Percentiles rank a stretch among this genome's conserved stretches.
Conservation (phyloP, 805 yeast species). For the Candida ficus region DNA sequence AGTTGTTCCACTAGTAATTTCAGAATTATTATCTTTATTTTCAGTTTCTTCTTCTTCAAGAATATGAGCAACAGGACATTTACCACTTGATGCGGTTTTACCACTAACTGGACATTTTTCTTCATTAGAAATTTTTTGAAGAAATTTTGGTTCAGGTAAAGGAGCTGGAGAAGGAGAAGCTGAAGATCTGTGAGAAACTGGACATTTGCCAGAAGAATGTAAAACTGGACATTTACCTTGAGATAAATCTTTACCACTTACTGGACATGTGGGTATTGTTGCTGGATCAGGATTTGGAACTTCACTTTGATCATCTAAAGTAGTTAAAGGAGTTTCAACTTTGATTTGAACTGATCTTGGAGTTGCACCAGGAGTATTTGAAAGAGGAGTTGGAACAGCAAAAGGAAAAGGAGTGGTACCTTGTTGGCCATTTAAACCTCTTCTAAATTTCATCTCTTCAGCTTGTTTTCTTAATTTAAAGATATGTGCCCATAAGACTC, state of each 20-base stretch:
- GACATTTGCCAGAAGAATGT: conserved; percentile 22
- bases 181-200: conserved; percentile 19
- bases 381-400: neutral
- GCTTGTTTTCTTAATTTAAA: conserved; percentile 36
- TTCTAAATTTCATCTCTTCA: conserved; percentile 21
- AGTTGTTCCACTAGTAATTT: neutral
- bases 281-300: neutral
- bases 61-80: conserved; percentile 23
- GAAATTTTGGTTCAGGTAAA: neutral
- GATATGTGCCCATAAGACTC: conserved; percentile 48
- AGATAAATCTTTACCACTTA: conserved; percentile 12
- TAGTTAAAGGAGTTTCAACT: neutral
- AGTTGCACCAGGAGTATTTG: neutral
- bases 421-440: neutral
- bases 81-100: conserved; percentile 9
- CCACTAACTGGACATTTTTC: conserved; percentile 21
- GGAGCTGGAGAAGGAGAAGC: conserved; percentile 4
- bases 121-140: neutral
- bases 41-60: conserved; percentile 2
- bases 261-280: conserved; percentile 10
- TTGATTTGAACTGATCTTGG: neutral
- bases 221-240: conserved; percentile 26
- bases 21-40: neutral
- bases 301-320: neutral
- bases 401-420: neutral